Conservation (phyloP, 2,329 filamentous ascomycete genomes). For the Helminthosporium solani region DNA sequence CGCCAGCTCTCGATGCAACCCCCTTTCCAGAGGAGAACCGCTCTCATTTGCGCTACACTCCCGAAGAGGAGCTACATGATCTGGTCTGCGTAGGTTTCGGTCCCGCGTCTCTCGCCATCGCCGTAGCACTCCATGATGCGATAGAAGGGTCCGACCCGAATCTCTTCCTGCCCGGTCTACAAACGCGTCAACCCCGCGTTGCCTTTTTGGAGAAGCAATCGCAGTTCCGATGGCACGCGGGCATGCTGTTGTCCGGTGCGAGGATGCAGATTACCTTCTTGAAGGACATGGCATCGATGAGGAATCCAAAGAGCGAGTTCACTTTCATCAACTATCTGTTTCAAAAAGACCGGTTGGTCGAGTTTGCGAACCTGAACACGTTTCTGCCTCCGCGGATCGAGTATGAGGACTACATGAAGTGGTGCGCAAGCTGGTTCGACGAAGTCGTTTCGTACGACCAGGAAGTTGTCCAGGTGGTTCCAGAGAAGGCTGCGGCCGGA, state of each 20-base stretch:
- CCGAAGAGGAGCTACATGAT: constrained; percentile 70
- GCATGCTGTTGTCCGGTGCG: constrained; percentile 89
- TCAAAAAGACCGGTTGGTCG: constrained; percentile 73
- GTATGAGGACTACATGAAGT: constrained; percentile 93
- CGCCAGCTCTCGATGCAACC: constrained; percentile 28
- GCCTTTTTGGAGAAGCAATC: constrained; percentile 85
- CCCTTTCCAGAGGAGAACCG: constrained; percentile 33
- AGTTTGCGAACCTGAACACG: constrained; percentile 87
- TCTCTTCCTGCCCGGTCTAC: constrained; percentile 35
- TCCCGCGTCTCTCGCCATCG: constrained; percentile 85
- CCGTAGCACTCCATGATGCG: constrained; percentile 84
- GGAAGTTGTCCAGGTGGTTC: constrained; percentile 72
- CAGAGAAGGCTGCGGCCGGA: constrained; percentile 53
- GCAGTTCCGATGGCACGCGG: constrained; percentile 87
- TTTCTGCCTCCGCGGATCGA: constrained; percentile 84
- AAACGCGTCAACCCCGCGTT: constrained; percentile 62
- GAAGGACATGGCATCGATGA: constrained; percentile 88
- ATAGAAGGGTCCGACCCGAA: constrained; percentile 43
- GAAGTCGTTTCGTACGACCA: constrained; percentile 72
- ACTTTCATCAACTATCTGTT: constrained; percentile 96
- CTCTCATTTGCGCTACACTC: constrained; percentile 55
- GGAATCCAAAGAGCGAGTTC: constrained; percentile 85
- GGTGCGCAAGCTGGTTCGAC: constrained; percentile 81
- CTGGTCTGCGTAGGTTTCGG: constrained; percentile 91
- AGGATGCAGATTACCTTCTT: constrained; percentile 98